These are phyloP conservation scores for Cutaneotrichosporon sp. DNA, from an alignment of 1,284 basidiomycete genomes.

Conservation along the genomic window DNA sequence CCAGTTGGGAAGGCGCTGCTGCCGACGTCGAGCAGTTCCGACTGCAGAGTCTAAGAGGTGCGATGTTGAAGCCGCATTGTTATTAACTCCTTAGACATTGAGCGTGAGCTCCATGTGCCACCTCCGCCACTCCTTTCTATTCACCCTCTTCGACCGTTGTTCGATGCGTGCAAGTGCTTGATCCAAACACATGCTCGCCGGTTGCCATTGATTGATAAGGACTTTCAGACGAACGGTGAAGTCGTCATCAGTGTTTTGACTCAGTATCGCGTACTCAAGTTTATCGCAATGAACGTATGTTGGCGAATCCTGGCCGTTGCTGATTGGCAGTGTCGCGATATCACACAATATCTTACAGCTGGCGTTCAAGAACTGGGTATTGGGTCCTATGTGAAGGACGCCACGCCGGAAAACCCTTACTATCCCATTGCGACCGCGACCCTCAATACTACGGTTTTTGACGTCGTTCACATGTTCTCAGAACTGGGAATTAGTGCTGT, in stretches of 20 bases:
- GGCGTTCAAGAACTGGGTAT: slow-evolving; percentile 81
- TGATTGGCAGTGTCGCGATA: slow-evolving; percentile 38
- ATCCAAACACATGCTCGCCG: slow-evolving; percentile 95
- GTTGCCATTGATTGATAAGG: slow-evolving; percentile 86
- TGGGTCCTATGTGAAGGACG: slow-evolving; percentile 71
- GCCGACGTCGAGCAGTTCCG: slow-evolving; percentile 93
- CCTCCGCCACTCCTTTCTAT: slow-evolving; percentile 86
- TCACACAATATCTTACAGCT: slow-evolving; percentile 46
- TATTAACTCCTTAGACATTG: slow-evolving; percentile 69
- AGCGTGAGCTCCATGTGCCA: slow-evolving; percentile 83
- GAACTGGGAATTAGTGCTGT: slow-evolving; percentile 93
- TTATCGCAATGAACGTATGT: slow-evolving; percentile 93
- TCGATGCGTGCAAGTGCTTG: slow-evolving; percentile 82
- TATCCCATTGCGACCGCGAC: slow-evolving; percentile 90
- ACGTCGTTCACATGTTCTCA: slow-evolving; percentile 98
- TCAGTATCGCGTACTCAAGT: slow-evolving; percentile 96
- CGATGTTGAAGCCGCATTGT: slow-evolving; percentile 24
- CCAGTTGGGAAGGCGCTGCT: slow-evolving; percentile 79
- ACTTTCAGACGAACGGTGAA: slow-evolving; percentile 90
- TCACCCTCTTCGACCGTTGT: slow-evolving; percentile 80
- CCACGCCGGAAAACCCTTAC: slow-evolving; percentile 57
- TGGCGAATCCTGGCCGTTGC: background rate
- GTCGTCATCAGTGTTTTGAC: slow-evolving; percentile 94
- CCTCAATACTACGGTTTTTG: slow-evolving; percentile 87
- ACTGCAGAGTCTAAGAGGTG: slow-evolving; percentile 79